Base-by-base conservation (phyloP, 2,329 filamentous ascomycete genomes). In the Exophiala sideris region DNA sequence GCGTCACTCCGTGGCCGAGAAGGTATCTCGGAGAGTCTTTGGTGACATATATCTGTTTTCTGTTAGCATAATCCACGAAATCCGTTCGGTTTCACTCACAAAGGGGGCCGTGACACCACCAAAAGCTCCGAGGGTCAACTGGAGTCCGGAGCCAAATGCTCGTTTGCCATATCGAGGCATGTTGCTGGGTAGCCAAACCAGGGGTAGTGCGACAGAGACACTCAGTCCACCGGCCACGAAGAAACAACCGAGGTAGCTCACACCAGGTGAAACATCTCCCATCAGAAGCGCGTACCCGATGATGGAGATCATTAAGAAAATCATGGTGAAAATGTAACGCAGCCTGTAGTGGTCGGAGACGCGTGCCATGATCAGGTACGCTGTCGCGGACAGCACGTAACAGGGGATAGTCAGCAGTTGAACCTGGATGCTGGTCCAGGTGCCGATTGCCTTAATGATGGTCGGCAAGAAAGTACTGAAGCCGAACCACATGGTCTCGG, bases 391-490 rank as follows among this genome's bases (percentile, higher is more conserved):
- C 3, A 89, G 68, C 3, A 82, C 81, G 67, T 91, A 91, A 69
- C 86, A 89, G 0, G 88, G 88, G 45, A 91, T 86, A 0, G 88
- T 91, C 33, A 91, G 78, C 24, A 88, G 81, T 68, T 91, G 88
- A 6, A 88, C 81, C 64, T 87, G 77, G 0, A 86, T 80, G 0
- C 74, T 73, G 0, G 81, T 76, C 75, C 86, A 89, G 2, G 65
- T 67, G 2, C 86, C 84, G 47, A 91, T 80, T 3, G 79, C 83
- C 38, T 81, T 75, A 67, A 92, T 89, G 61, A 92, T 91, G 2
- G 87, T 90, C 0, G 88, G 88, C 40, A 92, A 71, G 66, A 91
- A 91, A 0, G 86, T 89, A 48, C 20, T 35, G n/a, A 84, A 91
- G 4, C 87, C 85, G 65, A 91, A 91, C 0, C 91, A 76, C 81